Conservation (phyloP, 1,284 basidiomycete genomes). For the Bondarzewia mesenterica region DNA sequence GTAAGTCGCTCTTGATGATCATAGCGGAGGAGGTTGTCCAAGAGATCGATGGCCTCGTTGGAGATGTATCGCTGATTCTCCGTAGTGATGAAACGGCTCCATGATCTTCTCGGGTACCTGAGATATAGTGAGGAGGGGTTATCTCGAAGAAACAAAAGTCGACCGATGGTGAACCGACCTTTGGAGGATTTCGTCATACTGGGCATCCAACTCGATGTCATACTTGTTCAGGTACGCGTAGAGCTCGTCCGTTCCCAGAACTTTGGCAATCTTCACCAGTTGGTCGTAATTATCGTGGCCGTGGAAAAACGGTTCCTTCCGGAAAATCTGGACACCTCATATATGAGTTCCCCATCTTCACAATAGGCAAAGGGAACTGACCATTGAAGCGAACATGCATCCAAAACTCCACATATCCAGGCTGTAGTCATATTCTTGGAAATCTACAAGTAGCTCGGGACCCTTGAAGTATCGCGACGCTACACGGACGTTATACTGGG, state of each 20-base stretch:
- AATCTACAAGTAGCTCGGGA: conserved; percentile 94
- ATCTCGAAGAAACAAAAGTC: conserved; percentile 8
- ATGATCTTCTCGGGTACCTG: conserved; percentile 89
- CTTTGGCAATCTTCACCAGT: conserved; percentile 96
- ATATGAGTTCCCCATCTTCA: background rate
- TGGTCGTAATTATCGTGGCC: conserved; percentile 99
- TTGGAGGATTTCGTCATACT: conserved; percentile 86
- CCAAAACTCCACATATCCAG: conserved; percentile 98
- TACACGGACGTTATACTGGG: conserved; percentile 97
- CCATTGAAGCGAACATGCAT: conserved; percentile 99
- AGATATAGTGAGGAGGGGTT: conserved; percentile 3
- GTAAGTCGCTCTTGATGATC: conserved; percentile 97
- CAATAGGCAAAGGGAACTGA: conserved; percentile 25
- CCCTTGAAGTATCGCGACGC: conserved; percentile 98
- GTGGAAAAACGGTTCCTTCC: conserved; percentile 99
- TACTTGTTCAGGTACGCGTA: conserved; percentile 91
- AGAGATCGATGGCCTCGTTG: conserved; percentile 95
- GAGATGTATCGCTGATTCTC: conserved; percentile 97
- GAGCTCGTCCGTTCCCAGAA: conserved; percentile 93
- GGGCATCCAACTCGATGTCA: conserved; percentile 85
- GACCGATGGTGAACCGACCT: conserved; percentile 33
- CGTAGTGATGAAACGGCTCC: conserved; percentile 88
- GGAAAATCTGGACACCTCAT: conserved; percentile 76
- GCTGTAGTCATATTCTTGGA: conserved; percentile 96
- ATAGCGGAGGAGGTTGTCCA: conserved; percentile 94